Base-by-base conservation (phyloP, 192 early-diverging fungal species). In the Powellomyces hirtus region DNA sequence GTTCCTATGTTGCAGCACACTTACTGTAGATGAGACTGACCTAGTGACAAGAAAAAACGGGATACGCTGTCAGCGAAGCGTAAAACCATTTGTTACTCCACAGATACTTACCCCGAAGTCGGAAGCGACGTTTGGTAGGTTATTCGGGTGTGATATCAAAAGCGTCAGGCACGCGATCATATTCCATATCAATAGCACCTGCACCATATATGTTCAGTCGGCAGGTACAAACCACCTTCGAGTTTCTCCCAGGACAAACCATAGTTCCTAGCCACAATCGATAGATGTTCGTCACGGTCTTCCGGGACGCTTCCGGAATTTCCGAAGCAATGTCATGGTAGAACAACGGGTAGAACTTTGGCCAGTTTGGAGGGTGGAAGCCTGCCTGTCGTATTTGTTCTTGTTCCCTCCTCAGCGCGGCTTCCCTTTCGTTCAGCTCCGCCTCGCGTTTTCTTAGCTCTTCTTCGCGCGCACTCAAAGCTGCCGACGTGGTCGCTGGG, bases 281-380 rank as follows among this genome's bases (percentile, higher is more conserved):
- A 64, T 88, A 95, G 10, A 93, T 60, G 65, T 87, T 50, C 27
- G 13, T 81, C 52, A 91, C 85, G 0, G 80, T 86, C n/a, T 67
- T 64, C 67, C 85, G 84, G 64, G 87, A 81, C 40, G 83, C 75
- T 16, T 77, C 75, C 36, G 91, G 90, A 36, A 67, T 67, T 26
- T 67, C 62, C 4, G 44, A 76, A 20, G 82, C 79, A 66, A 94
- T 94, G 60, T 90, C 82, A 59, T 91, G 86, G 75, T 92, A 91
- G 68, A 95, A 85, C 63, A 92, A 68, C 11, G 92, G 91, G 52
- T 90, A 93, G 64, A 89, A 89, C 46, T 90, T 90, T 3, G 91
- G 92, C 74, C 72, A 80, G 76, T 92, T 91, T 36, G 88, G 81
- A n/a, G 89, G 88, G 36, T 87, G 75, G 22, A 84, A 72, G 13